These are phyloP conservation scores for Nakazawaea peltata DNA, from an alignment of 805 yeast species.

Conservation along the genomic window DNA sequence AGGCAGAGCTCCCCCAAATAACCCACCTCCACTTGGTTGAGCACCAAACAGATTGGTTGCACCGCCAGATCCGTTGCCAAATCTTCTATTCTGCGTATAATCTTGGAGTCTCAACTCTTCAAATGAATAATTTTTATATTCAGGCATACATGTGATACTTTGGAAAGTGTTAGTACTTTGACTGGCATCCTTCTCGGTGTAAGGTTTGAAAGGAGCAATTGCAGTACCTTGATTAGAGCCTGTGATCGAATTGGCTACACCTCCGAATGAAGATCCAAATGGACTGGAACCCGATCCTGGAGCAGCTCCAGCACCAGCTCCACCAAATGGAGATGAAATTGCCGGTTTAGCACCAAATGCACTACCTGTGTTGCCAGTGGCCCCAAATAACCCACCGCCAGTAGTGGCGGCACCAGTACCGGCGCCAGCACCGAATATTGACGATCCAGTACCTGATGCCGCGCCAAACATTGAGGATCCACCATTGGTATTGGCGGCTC, in stretches of 20 bases:
- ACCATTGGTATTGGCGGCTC: constrained; percentile 7
- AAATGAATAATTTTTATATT: constrained; percentile 69
- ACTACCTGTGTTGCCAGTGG: constrained; percentile 13
- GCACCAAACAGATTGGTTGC: constrained; percentile 20
- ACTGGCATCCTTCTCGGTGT: constrained; percentile 62
- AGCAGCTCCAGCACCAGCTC: constrained; percentile 15
- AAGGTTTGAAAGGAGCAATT: constrained; percentile 59
- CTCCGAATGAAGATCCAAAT: constrained; percentile 16
- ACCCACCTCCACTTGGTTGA: constrained; percentile 18
- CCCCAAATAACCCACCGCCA: constrained; percentile 20
- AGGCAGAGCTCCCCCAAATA: constrained; percentile 12
- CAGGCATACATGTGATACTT: constrained; percentile 83
- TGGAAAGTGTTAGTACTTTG: constrained; percentile 56
- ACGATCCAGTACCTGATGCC: neutral
- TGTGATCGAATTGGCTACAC: constrained; percentile 18
- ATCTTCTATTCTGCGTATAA: constrained; percentile 65
- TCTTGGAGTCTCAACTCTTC: constrained; percentile 90
- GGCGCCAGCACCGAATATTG: neutral
- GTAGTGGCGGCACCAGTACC: constrained; percentile 24
- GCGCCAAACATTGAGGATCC: neutral
- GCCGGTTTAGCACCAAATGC: constrained; percentile 12
- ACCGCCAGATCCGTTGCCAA: constrained; percentile 35
- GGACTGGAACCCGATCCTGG: constrained; percentile 20
- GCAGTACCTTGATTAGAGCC: constrained; percentile 59
- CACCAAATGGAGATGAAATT: constrained; percentile 14